Conservation (phyloP, 2,329 filamentous ascomycete species). For the Xylariaceae sp. region DNA sequence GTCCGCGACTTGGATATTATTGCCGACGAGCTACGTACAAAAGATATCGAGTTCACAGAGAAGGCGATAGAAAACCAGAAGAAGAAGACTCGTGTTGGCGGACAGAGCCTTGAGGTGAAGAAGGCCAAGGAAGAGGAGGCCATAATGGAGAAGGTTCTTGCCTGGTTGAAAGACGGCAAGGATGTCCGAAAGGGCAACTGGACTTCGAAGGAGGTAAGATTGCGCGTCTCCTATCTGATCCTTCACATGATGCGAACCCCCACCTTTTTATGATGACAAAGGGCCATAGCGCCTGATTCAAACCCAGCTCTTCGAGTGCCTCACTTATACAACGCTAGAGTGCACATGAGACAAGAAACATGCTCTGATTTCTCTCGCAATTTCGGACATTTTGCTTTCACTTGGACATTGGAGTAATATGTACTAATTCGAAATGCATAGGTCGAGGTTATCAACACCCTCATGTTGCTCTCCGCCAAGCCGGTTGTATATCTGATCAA, state of each 20-base stretch:
- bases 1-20: slow-evolving; percentile 93
- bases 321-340: slow-evolving; percentile 69
- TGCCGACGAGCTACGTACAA: slow-evolving; percentile 90
- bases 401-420: neutral
- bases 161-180: slow-evolving; percentile 79
- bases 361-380: slow-evolving; percentile 52
- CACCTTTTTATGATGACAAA: slow-evolving; percentile 81
- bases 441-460: slow-evolving; percentile 96
- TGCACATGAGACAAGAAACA: slow-evolving; percentile 79
- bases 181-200: slow-evolving; percentile 89
- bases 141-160: slow-evolving; percentile 83
- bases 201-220: slow-evolving; percentile 87
- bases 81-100: slow-evolving; percentile 93
- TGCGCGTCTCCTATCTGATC: slow-evolving; percentile 10
- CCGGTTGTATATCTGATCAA: slow-evolving; percentile 97
- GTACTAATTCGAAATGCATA: slow-evolving; percentile 39
- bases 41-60: slow-evolving; percentile 97
- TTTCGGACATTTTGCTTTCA: neutral
- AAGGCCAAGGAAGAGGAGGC: slow-evolving; percentile 93
- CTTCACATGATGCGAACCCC: slow-evolving; percentile 5
- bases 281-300: slow-evolving; percentile 88
- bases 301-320: slow-evolving; percentile 99
- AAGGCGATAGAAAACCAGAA: slow-evolving; percentile 87
- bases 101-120: slow-evolving; percentile 95
- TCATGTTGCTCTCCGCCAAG: slow-evolving; percentile 92